These are phyloP conservation scores for Wallacemonas sp. DNA, from an alignment of 208 protist genomes.

Conservation along the genomic window DNA sequence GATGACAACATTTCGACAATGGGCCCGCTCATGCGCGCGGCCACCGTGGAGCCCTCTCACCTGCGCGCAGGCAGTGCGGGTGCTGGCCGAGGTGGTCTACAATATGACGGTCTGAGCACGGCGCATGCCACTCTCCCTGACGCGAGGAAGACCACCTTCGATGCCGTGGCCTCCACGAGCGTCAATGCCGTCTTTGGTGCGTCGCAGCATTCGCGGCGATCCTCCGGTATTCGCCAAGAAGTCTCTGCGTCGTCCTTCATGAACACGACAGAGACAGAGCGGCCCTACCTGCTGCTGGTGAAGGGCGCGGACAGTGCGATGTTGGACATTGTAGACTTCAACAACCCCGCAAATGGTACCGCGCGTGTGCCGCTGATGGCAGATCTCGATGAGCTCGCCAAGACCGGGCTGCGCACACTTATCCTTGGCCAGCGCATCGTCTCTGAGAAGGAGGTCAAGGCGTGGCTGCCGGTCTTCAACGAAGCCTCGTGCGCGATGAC, in stretches of 20 bases:
- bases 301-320: conserved; percentile 90
- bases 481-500: conserved; percentile 61
- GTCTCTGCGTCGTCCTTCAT: neutral
- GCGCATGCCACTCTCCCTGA: too few species aligned
- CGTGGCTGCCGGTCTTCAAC: conserved; percentile 63
- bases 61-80: too few species aligned
- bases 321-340: conserved; percentile 64
- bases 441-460: conserved; percentile 46
- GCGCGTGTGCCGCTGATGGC: conserved; percentile 31
- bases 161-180: too few species aligned
- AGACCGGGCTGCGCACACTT: conserved; percentile 74
- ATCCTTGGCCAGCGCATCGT: conserved; percentile 66
- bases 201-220: too few species aligned
- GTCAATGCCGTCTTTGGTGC: too few species aligned
- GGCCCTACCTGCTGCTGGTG: conserved; percentile 60
- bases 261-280: neutral
- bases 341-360: conserved; percentile 34
- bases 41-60: too few species aligned
- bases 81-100: too few species aligned
- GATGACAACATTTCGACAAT: too few species aligned
- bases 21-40: too few species aligned
- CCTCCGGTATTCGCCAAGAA: neutral
- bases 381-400: conserved; percentile 53
- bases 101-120: too few species aligned
- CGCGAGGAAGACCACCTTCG: too few species aligned